A percentile compares a stretch with the other conserved stretches of the same genome.
phyloP scores from a whole-genome alignment of 768 basidiomycete genomes.

The Cystobasidiopsis lactophilus region DNA sequence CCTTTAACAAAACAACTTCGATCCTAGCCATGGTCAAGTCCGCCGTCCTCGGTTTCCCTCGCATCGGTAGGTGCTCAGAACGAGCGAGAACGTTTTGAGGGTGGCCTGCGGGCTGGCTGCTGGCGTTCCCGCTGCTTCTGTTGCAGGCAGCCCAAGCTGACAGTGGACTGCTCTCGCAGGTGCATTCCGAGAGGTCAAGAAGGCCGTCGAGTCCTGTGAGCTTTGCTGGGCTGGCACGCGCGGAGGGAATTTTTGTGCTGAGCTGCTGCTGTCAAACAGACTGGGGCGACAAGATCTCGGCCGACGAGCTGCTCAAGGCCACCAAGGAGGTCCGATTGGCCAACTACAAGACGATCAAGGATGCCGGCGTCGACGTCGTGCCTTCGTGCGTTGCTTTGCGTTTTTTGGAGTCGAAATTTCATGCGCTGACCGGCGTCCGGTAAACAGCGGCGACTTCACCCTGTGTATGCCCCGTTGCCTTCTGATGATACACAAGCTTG shows the following conservation, averaged over 20 bases:
- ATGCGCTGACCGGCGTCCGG: background rate
- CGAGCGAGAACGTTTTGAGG: no score
- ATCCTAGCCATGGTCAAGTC: no score
- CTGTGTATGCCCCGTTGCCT: constrained; percentile 53
- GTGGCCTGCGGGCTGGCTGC: no score
- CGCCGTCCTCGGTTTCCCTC: no score
- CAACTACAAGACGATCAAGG: constrained; percentile 70
- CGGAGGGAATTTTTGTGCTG: no score
- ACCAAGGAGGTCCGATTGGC: constrained; percentile 70
- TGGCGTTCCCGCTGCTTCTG: no score
- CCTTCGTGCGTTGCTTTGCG: constrained; percentile 44
- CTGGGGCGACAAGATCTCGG: constrained; percentile 81
- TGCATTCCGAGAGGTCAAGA: constrained; percentile 54
- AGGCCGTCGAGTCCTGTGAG: constrained; percentile 66
- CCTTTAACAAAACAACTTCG: no score
- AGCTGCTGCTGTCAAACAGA: constrained; percentile 29
- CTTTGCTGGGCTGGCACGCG: background rate
- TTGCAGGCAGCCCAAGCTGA: no score
- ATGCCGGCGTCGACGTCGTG: constrained; percentile 64
- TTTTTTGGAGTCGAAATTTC: background rate
- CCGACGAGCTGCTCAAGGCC: constrained; percentile 64
- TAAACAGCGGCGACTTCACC: constrained; percentile 76
- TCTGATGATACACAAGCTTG: constrained; percentile 21
- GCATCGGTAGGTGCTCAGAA: no score
- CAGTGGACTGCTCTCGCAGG: background rate